phyloP scores from a whole-genome alignment of 2,329 filamentous ascomycete genomes.

The Colletotrichum sp. region DNA sequence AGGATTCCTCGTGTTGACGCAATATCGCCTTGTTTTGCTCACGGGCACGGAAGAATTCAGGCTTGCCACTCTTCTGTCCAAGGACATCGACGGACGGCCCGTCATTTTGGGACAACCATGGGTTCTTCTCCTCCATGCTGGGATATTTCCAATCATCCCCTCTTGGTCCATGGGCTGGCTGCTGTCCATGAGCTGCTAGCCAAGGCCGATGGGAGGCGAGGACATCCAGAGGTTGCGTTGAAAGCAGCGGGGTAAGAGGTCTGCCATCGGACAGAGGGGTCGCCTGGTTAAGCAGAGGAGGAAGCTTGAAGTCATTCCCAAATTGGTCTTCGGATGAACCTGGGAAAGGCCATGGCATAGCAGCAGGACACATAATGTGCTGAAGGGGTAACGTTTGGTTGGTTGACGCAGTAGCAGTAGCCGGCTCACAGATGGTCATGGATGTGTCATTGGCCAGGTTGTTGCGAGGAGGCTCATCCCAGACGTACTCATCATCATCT shows the following conservation, averaged over 20 bases:
- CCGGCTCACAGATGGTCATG: background rate
- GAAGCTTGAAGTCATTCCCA: background rate
- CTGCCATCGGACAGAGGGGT: background rate
- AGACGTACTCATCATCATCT: background rate
- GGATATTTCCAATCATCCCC: background rate
- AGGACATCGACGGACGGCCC: slow-evolving; percentile 29
- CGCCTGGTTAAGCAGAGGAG: background rate
- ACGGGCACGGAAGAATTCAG: slow-evolving; percentile 43
- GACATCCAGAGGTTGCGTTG: background rate
- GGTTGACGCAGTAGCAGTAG: background rate
- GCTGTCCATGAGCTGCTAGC: background rate
- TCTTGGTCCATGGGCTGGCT: background rate
- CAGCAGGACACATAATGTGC: background rate
- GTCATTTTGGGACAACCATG: background rate
- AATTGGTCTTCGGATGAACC: background rate
- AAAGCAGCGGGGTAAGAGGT: background rate
- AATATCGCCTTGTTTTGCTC: slow-evolving; percentile 36
- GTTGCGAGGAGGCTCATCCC: background rate
- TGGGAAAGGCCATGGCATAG: background rate
- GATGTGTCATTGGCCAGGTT: background rate
- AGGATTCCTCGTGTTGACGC: background rate
- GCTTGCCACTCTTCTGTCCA: slow-evolving; percentile 40
- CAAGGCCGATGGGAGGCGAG: background rate
- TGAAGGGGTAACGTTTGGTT: background rate
- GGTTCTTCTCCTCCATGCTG: background rate